phyloP scores from a whole-genome alignment of 768 basidiomycete genomes.

The Agrocybe praecox region DNA sequence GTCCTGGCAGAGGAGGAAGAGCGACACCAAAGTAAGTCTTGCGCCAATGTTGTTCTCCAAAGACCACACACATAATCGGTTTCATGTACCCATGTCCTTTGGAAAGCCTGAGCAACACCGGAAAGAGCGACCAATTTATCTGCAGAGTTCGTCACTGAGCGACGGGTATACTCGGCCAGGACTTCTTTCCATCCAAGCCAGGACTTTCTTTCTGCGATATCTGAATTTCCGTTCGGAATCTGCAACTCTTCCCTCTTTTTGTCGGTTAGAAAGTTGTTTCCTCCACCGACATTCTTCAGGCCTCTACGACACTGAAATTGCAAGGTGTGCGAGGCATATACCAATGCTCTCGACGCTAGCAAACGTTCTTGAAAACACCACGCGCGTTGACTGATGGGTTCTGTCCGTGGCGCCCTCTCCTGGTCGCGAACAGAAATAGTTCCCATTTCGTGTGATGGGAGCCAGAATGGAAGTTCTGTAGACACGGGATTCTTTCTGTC shows the following conservation, averaged over 20 bases:
- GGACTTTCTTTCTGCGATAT: neutral
- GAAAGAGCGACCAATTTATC: constrained; percentile 11
- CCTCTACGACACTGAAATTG: constrained; percentile 8
- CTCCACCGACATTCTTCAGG: constrained; percentile 4
- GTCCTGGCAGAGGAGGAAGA: neutral
- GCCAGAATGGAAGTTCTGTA: neutral
- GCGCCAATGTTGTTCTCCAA: constrained; percentile 5
- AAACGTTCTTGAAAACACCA: constrained; percentile 14
- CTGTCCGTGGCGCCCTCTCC: neutral
- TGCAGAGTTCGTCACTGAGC: neutral
- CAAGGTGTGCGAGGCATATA: constrained; percentile 12
- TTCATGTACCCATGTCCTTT: neutral
- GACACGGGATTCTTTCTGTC: neutral
- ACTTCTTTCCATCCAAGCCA: constrained; percentile 6
- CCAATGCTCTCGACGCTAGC: constrained; percentile 5
- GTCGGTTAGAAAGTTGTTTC: neutral
- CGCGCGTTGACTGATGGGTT: constrained; percentile 6
- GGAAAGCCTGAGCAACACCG: constrained; percentile 6
- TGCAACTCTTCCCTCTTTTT: neutral
- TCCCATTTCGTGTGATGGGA: neutral
- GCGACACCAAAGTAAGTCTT: constrained; percentile 8
- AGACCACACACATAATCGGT: constrained; percentile 7
- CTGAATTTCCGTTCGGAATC: neutral
- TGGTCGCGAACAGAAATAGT: neutral
- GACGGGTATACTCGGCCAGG: constrained; percentile 6